These are phyloP conservation scores for Ehretia macrophylla DNA, from an alignment of 257 asterid genomes.

Conservation along the genomic window DNA sequence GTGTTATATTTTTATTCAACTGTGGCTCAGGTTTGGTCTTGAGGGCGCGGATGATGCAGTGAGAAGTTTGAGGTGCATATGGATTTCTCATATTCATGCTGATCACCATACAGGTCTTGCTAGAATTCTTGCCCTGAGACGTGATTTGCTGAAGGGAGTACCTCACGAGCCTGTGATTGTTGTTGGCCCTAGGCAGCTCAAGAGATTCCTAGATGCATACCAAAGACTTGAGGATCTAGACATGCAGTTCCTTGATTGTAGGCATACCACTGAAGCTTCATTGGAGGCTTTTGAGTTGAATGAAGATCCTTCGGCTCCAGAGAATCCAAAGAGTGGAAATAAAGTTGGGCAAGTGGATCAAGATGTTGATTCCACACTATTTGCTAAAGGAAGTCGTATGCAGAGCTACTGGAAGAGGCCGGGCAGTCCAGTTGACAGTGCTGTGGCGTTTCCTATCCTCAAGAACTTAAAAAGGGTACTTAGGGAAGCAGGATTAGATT, in stretches of 20 bases:
- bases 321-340: conserved; percentile 13
- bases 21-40: conserved; percentile 61
- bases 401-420: conserved; percentile 65
- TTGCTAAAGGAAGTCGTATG: conserved; percentile 67
- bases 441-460: conserved; percentile 33
- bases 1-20: conserved; percentile 2
- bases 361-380: conserved; percentile 32
- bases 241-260: conserved; percentile 88
- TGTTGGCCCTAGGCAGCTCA: conserved; percentile 84
- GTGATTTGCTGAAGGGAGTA: conserved; percentile 50
- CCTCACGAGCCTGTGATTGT: conserved; percentile 72
- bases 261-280: conserved; percentile 59
- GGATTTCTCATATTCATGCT: conserved; percentile 98
- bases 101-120: conserved; percentile 98
- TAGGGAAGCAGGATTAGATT: conserved; percentile 65
- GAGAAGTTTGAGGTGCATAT: conserved; percentile 63
- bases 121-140: conserved; percentile 78
- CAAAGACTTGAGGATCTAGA: conserved; percentile 90
- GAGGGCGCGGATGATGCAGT: conserved; percentile 80
- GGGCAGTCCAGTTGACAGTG: conserved; percentile 36
- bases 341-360: conserved; percentile 10
- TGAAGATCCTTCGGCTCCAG: conserved; percentile 14
- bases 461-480: conserved; percentile 46
- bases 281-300: conserved; percentile 38
- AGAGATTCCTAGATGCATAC: conserved; percentile 86